A percentile compares a stretch with the other conserved stretches of the same genome.
Evolutionary conservation across 2,329 filamentous ascomycete species (phyloP).

Genomic region (Ophiocordyceps camponoti-floridani): DNA sequence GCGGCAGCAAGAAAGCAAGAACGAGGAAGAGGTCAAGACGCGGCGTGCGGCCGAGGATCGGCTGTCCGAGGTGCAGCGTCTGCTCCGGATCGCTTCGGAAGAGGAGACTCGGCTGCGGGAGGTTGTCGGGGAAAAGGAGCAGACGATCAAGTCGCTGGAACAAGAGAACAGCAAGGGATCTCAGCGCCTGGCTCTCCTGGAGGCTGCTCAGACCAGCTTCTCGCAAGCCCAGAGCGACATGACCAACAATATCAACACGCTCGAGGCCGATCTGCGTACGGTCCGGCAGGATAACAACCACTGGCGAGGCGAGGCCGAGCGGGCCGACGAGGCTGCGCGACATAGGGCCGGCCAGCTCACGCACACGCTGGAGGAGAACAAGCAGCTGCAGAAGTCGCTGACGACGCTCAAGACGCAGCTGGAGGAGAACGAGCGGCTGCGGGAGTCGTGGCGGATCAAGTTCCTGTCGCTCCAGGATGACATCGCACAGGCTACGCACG

Average conservation of each 20-base stretch:
- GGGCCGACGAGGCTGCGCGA: conserved; percentile 31
- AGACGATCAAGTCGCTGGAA: conserved; percentile 43
- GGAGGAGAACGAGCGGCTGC: conserved; percentile 69
- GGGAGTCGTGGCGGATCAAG: conserved; percentile 69
- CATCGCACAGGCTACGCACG: conserved; percentile 60
- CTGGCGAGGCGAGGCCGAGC: conserved; percentile 44
- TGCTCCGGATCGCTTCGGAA: conserved; percentile 51
- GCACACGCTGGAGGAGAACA: conserved; percentile 40
- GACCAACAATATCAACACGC: conserved; percentile 32
- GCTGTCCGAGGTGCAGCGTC: conserved; percentile 52
- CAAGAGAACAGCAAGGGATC: conserved; percentile 32
- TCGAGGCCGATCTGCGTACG: conserved; percentile 37
- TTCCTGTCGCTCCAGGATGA: conserved; percentile 76
- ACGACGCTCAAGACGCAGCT: conserved; percentile 60
- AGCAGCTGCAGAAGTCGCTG: conserved; percentile 56
- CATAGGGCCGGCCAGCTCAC: conserved; percentile 30
- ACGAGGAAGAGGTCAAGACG: conserved; percentile 43
- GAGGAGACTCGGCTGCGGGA: conserved; percentile 52
- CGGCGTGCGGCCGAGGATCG: conserved; percentile 55
- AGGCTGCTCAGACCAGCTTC: conserved; percentile 43
- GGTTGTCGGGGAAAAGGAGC: conserved; percentile 50
- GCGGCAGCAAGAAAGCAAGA: conserved; percentile 41
- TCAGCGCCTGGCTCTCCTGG: conserved; percentile 48
- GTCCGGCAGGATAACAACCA: conserved; percentile 38
- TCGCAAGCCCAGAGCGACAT: conserved; percentile 37